Evolutionary conservation across 2,329 filamentous ascomycete genomes (phyloP).

Genomic region (Aureobasidium sp.): DNA sequence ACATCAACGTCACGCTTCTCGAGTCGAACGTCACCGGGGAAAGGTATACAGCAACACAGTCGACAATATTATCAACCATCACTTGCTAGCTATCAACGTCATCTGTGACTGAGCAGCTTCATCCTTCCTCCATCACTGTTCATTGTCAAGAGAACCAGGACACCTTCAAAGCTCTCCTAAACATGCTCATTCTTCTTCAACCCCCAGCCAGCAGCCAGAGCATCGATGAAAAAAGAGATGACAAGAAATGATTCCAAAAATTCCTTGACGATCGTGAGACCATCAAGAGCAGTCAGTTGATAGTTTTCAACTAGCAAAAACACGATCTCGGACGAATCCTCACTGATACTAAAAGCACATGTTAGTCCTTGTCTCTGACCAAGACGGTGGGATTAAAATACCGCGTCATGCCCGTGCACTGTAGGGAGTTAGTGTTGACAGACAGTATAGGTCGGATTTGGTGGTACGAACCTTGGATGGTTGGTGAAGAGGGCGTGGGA

Average conservation of each 20-base stretch:
- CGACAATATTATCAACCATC: not conserved
- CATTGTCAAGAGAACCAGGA: not conserved
- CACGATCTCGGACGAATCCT: slow-evolving; percentile 79
- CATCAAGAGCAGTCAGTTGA: slow-evolving; percentile 66
- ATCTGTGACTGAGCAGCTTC: no score
- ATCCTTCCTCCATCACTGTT: not conserved
- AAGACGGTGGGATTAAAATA: not conserved
- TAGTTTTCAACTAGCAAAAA: slow-evolving; percentile 93
- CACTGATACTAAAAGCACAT: slow-evolving; percentile 51
- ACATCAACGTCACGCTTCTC: not conserved
- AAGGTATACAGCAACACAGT: not conserved
- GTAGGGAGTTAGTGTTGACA: not conserved
- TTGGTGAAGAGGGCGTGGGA: not conserved
- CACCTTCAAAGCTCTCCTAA: not conserved
- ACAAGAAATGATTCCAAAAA: slow-evolving; percentile 55
- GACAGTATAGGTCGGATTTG: not conserved
- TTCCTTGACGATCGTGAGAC: slow-evolving; percentile 65
- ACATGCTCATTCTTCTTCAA: slow-evolving; percentile 39
- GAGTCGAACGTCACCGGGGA: not conserved
- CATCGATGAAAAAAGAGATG: slow-evolving; percentile 45
- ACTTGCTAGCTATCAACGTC: not conserved
- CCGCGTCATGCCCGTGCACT: not conserved
- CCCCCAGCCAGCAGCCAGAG: slow-evolving; percentile 38
- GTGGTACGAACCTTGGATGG: not conserved
- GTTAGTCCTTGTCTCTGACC: not conserved